Evolutionary conservation across 164 flowering plant genomes (phyloP), one percentile per base, ranked within the genome.

Genomic region (Kingdonia uniflora): DNA sequence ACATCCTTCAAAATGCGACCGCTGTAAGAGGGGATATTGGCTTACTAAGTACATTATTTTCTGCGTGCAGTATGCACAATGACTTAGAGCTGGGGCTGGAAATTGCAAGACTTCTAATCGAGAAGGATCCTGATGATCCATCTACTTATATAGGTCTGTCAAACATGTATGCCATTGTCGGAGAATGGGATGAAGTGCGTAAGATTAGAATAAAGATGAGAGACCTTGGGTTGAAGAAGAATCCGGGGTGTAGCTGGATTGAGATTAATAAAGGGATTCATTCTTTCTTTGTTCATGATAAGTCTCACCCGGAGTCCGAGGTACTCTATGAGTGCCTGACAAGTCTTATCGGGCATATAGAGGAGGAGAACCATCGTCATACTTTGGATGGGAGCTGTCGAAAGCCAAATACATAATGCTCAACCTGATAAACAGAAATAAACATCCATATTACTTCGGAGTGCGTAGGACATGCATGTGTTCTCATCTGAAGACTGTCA

Each of bases 191-290:
- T 14, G 70, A 73, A 19, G 76, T 73, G 3, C 59, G 85, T 11
- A 67, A 64, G 37, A 61, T 80, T 37, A 75, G 86, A 65, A 25
- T 55, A 56, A 72, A 67, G 60, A 78, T 82, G 77, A 74, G 70
- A 52, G 75, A 73, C 40, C 71, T 71, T 7, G 76, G 78, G 19
- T 63, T 80, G 75, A 80, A 65, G 65, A 82, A 78, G 70, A 78
- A 58, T 54, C 88, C 86, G 6, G 94, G 88, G 2, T 82, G 81
- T 61, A 85, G 89, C 59, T 82, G 87, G 89, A 77, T 82, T 57
- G 94, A 78, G 68, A 65, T 79, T 55, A 73, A 71, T 43, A 63
- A 70, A 61, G 67, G 41, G 21, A 70, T 77, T 20, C 65, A 70
- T 26, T 52, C 72, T 13, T 82, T 85, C 68, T 63, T 77, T 29